These are phyloP conservation scores for Balansia obtecta DNA, from an alignment of 2,329 filamentous ascomycete species.

Conservation along the genomic window DNA sequence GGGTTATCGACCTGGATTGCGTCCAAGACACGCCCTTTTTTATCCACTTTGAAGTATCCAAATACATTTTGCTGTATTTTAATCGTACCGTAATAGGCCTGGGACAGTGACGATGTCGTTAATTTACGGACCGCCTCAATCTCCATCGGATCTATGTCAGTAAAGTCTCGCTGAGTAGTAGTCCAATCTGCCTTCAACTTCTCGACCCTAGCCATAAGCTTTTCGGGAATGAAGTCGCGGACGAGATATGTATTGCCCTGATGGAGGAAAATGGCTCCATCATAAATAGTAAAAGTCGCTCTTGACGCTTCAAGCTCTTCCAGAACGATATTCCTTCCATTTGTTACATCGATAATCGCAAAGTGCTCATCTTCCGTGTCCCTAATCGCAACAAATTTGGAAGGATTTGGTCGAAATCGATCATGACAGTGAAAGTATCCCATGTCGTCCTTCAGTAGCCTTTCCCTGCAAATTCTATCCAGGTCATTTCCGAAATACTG, in stretches of 20 bases:
- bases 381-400: slow-evolving; percentile 72
- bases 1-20: slow-evolving; percentile 90
- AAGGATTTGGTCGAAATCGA: slow-evolving; percentile 75
- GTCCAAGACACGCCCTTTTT: slow-evolving; percentile 72
- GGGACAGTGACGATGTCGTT: slow-evolving; percentile 48
- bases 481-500: slow-evolving; percentile 71
- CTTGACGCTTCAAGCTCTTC: slow-evolving; percentile 93
- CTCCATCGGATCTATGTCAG: slow-evolving; percentile 85
- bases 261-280: slow-evolving; percentile 92
- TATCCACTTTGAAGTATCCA: slow-evolving; percentile 96
- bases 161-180: slow-evolving; percentile 84
- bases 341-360: slow-evolving; percentile 79
- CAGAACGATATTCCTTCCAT: slow-evolving; percentile 70
- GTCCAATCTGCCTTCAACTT: slow-evolving; percentile 90
- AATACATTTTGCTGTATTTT: slow-evolving; percentile 82
- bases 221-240: slow-evolving; percentile 72
- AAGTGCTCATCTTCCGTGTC: slow-evolving; percentile 87
- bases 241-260: slow-evolving; percentile 91
- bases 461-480: slow-evolving; percentile 55
- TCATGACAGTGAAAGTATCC: slow-evolving; percentile 88
- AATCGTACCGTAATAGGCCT: slow-evolving; percentile 77
- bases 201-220: slow-evolving; percentile 75
- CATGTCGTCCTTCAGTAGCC: slow-evolving; percentile 58
- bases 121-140: slow-evolving; percentile 68
- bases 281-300: slow-evolving; percentile 93